Evolutionary conservation across 352 stramenopile genomes (phyloP).

Genomic region (Phytophthora pluvialis): DNA sequence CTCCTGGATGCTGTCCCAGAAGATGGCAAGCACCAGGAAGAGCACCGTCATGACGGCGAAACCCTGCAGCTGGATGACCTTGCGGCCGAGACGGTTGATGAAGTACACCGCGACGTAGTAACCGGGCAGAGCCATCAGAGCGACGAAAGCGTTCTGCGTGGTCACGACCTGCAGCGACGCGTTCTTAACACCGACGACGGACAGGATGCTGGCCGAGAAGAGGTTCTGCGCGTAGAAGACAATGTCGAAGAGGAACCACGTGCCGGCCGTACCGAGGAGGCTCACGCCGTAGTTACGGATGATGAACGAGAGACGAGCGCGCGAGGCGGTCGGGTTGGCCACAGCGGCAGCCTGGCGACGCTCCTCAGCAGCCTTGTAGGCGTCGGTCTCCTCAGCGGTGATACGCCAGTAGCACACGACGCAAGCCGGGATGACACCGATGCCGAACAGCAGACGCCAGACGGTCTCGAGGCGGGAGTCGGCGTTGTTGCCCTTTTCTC

Average conservation of each 20-base stretch:
- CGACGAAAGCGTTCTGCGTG: slow-evolving; percentile 65
- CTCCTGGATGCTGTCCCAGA: slow-evolving; percentile 62
- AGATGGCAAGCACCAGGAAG: slow-evolving; percentile 61
- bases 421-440: slow-evolving; percentile 61
- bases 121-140: slow-evolving; percentile 77
- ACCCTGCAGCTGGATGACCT: slow-evolving; percentile 75
- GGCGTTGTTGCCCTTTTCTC: slow-evolving; percentile 42
- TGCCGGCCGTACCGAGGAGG: slow-evolving; percentile 69
- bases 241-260: slow-evolving; percentile 90
- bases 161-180: slow-evolving; percentile 58
- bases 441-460: slow-evolving; percentile 69
- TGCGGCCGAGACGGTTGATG: slow-evolving; percentile 75
- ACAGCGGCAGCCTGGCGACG: slow-evolving; percentile 23
- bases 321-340: slow-evolving; percentile 4
- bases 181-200: slow-evolving; percentile 58
- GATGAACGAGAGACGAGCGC: slow-evolving; percentile 44
- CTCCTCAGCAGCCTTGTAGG: slow-evolving; percentile 45
- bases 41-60: slow-evolving; percentile 72
- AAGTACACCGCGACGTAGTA: slow-evolving; percentile 82
- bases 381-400: slow-evolving; percentile 59
- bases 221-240: slow-evolving; percentile 82
- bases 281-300: slow-evolving; percentile 50
- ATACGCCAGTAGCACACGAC: slow-evolving; percentile 73
- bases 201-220: slow-evolving; percentile 73
- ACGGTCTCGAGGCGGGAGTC: slow-evolving; percentile 59